A percentile compares a stretch with the other conserved stretches of the same genome.
Conservation (phyloP, 1,139 yeast species). For the Saccharomyces hybrid region DNA sequence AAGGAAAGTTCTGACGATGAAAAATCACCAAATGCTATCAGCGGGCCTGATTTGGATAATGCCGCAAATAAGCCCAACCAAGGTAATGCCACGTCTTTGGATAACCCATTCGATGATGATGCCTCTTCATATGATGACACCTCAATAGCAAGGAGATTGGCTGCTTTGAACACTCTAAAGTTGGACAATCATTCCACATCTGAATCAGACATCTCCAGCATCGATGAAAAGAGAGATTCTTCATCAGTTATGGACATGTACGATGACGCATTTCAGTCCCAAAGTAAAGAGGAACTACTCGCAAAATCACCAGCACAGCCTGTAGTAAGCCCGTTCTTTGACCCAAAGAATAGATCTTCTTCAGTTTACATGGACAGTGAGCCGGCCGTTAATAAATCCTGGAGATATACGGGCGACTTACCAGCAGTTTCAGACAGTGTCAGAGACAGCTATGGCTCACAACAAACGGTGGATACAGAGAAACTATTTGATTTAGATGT, state of each 20-base stretch:
- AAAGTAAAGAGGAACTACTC: constrained; percentile 29
- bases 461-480: constrained; percentile 82
- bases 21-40: constrained; percentile 16
- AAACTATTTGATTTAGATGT: constrained; percentile 51
- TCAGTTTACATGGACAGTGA: constrained; percentile 28
- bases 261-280: too few relatives aligned
- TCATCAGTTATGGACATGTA: constrained; percentile 18
- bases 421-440: constrained; percentile 22
- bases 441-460: constrained; percentile 59
- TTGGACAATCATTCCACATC: constrained; percentile 38
- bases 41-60: constrained; percentile 35
- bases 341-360: constrained; percentile 19
- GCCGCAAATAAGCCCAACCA: constrained; percentile 39
- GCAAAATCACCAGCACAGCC: constrained; percentile 2
- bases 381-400: constrained; percentile 47
- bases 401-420: constrained; percentile 49
- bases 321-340: constrained; percentile 11
- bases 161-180: constrained; percentile 46
- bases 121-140: constrained; percentile 23
- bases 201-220: constrained; percentile 35
- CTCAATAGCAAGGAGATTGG: constrained; percentile 39
- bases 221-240: constrained; percentile 27
- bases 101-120: constrained; percentile 33
- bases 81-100: constrained; percentile 15
- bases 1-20: constrained; percentile 34